Evolutionary conservation across 371 early-diverging fungal species (phyloP).

Genomic region (Syncephalastrum racemosum): DNA sequence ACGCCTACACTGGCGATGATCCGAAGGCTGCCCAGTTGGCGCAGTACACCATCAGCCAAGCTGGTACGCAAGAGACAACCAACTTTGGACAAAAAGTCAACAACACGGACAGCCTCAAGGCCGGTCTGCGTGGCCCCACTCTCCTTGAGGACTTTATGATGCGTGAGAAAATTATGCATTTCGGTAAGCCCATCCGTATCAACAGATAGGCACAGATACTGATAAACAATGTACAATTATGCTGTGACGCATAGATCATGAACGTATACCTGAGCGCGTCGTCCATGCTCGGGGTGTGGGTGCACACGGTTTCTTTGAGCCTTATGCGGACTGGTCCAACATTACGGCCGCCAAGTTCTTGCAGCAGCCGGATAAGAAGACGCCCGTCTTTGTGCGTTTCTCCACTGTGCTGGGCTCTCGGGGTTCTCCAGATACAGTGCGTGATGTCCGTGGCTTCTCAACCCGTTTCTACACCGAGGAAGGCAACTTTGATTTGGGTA

Average conservation of each 20-base stretch:
- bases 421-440: conserved; percentile 54
- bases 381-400: conserved; percentile 56
- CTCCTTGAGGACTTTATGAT: conserved; percentile 51
- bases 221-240: background rate
- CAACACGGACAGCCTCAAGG: conserved; percentile 25
- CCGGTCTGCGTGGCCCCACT: conserved; percentile 48
- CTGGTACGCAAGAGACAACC: conserved; percentile 14
- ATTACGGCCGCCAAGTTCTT: conserved; percentile 45
- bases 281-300: conserved; percentile 56
- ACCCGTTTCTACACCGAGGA: conserved; percentile 62
- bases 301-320: conserved; percentile 54
- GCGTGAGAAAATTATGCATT: conserved; percentile 55
- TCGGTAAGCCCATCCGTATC: conserved; percentile 27
- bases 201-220: background rate
- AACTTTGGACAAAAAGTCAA: conserved; percentile 16
- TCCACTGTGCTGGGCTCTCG: conserved; percentile 49
- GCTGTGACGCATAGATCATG: conserved; percentile 21
- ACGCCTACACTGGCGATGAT: conserved; percentile 1
- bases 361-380: conserved; percentile 31
- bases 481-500: conserved; percentile 48
- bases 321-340: conserved; percentile 34
- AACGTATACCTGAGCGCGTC: conserved; percentile 54
- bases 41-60: conserved; percentile 16
- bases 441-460: conserved; percentile 61
- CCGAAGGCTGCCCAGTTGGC: conserved; percentile 15